Conservation (phyloP, 2,329 filamentous ascomycete species). For the Colletotrichum tropicicola region DNA sequence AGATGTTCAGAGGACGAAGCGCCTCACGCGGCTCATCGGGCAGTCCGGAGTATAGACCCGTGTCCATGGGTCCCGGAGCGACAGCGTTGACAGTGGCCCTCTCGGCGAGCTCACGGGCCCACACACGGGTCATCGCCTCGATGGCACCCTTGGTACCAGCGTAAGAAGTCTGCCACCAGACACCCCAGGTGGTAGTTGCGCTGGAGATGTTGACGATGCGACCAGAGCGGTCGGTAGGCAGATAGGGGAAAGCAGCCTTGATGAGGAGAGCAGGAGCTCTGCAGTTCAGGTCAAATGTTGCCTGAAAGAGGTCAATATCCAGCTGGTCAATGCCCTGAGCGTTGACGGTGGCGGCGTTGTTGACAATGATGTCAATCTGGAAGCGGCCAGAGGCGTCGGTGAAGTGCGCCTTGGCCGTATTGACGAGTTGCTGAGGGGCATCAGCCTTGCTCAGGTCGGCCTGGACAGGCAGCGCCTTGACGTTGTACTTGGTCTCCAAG, state of each 20-base stretch:
- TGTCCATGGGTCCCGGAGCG: slow-evolving; percentile 59
- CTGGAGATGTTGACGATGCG: slow-evolving; percentile 65
- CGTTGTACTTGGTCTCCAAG: slow-evolving; percentile 56
- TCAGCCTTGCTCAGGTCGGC: slow-evolving; percentile 74
- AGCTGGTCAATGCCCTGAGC: slow-evolving; percentile 66
- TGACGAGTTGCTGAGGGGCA: slow-evolving; percentile 68
- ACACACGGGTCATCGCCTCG: slow-evolving; percentile 67
- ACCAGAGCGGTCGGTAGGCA: slow-evolving; percentile 72
- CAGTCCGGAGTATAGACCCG: slow-evolving; percentile 54
- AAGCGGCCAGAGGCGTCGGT: slow-evolving; percentile 56
- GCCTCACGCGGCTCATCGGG: slow-evolving; percentile 58
- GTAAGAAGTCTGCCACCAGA: slow-evolving; percentile 46
- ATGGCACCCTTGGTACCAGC: slow-evolving; percentile 66
- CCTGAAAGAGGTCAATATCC: slow-evolving; percentile 67
- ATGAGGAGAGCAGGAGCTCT: slow-evolving; percentile 81
- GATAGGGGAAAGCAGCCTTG: slow-evolving; percentile 74
- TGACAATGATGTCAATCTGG: slow-evolving; percentile 84
- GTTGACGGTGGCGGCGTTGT: slow-evolving; percentile 78
- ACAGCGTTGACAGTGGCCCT: slow-evolving; percentile 64
- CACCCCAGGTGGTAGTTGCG: slow-evolving; percentile 37
- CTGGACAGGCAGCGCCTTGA: slow-evolving; percentile 67
- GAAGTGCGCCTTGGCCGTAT: slow-evolving; percentile 67
- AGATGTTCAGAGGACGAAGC: slow-evolving; percentile 44
- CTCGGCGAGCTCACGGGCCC: slow-evolving; percentile 64
- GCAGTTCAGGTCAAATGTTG: slow-evolving; percentile 82